Percentiles rank a stretch among this genome's conserved stretches.
phyloP scores from a whole-genome alignment of 305 asterid species.

The Plantago lanceolata region DNA sequence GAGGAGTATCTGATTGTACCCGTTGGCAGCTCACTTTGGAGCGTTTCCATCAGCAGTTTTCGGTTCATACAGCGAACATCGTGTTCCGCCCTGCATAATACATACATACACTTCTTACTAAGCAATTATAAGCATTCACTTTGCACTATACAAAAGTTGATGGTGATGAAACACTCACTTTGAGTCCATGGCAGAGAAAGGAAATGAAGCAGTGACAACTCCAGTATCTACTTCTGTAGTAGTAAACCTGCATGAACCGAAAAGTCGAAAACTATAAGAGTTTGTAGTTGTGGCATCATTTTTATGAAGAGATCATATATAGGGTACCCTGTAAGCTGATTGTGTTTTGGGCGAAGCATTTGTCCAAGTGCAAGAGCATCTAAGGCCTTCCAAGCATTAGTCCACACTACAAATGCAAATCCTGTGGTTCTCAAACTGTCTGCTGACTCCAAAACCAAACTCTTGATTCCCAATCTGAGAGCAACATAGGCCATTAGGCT shows the following conservation, averaged over 20 bases:
- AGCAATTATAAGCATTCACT: background rate
- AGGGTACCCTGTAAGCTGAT: slow-evolving; percentile 26
- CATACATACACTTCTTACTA: no score
- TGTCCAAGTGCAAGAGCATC: slow-evolving; percentile 56
- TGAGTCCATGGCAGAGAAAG: slow-evolving; percentile 16
- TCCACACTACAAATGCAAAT: slow-evolving; percentile 35
- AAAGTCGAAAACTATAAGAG: no score
- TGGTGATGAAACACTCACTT: slow-evolving; percentile 21
- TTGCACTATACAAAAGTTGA: slow-evolving; percentile 10
- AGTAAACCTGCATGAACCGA: no score
- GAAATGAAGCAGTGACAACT: slow-evolving; percentile 28
- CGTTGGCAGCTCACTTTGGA: slow-evolving; percentile 39
- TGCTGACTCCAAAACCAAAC: slow-evolving; percentile 51
- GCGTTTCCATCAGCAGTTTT: slow-evolving; percentile 33
- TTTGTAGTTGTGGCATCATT: no score
- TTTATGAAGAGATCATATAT: no score
- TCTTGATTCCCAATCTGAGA: slow-evolving; percentile 35
- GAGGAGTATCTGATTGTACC: slow-evolving; percentile 45
- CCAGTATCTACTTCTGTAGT: slow-evolving; percentile 30
- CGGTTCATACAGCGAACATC: slow-evolving; percentile 36
- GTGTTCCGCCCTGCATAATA: slow-evolving; percentile 27
- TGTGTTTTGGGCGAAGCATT: slow-evolving; percentile 32
- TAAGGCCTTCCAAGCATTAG: slow-evolving; percentile 54
- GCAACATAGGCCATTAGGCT: no score
- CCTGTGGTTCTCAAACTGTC: slow-evolving; percentile 43